Evolutionary conservation across 148 eudicot species (phyloP).

Genomic region (Hydrangea macrophylla): DNA sequence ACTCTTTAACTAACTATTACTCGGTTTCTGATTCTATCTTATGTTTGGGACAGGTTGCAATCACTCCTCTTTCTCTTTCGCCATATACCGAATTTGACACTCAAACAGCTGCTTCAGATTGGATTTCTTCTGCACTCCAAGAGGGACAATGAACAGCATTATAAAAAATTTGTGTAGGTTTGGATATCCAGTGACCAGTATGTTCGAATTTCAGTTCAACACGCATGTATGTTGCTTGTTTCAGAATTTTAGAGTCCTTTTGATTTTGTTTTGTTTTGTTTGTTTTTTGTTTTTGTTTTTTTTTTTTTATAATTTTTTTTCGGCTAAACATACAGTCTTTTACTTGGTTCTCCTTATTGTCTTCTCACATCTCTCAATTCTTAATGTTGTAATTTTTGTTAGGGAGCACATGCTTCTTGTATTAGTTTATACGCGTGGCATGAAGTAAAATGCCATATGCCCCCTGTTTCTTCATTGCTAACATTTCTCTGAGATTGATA

Average conservation of each 20-base stretch:
- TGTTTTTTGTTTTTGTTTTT: too few relatives aligned
- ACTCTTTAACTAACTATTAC: not conserved
- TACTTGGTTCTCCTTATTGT: constrained; percentile 14
- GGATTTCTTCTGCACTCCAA: constrained; percentile 42
- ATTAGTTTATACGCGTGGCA: constrained; percentile 8
- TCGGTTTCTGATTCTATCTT: not conserved
- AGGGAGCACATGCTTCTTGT: constrained; percentile 22
- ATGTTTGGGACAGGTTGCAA: constrained; percentile 46
- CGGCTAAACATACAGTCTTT: too few relatives aligned
- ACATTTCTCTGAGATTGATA: constrained; percentile 11
- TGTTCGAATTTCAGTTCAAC: constrained; percentile 8
- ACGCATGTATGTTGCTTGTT: constrained; percentile 14
- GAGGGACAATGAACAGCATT: constrained; percentile 24
- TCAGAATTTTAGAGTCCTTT: not conserved
- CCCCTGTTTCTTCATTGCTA: not conserved
- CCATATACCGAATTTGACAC: constrained; percentile 29
- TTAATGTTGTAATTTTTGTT: not conserved
- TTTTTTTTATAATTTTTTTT: too few relatives aligned
- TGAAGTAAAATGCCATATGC: constrained; percentile 14
- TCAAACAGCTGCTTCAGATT: constrained; percentile 44
- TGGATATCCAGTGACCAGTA: constrained; percentile 19
- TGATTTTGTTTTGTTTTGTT: too few relatives aligned
- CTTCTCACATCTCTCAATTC: not conserved
- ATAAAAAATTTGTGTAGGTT: constrained; percentile 16
- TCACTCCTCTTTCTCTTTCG: constrained; percentile 47